Percentiles rank a stretch among this genome's conserved stretches.
These are phyloP conservation scores for Claviceps sorghi DNA, from an alignment of 2,329 filamentous ascomycete species.

Conservation along the genomic window DNA sequence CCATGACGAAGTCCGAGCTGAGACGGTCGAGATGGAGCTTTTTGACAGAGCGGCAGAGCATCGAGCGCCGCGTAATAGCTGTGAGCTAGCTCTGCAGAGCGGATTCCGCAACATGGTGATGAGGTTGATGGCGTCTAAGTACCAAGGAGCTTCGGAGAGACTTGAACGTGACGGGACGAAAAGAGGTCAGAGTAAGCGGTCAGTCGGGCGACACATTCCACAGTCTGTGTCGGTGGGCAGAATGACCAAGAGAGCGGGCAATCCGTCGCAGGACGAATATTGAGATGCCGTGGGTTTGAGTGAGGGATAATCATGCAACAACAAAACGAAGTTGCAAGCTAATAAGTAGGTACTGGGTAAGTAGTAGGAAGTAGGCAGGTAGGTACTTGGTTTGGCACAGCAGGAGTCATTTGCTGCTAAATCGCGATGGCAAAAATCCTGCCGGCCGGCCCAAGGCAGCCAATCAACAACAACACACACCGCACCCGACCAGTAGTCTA, in stretches of 20 bases:
- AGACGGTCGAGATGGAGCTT: slow-evolving; percentile 28
- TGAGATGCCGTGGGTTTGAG: slow-evolving; percentile 20
- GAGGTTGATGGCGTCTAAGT: slow-evolving; percentile 11
- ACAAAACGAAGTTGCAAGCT: slow-evolving; percentile 1
- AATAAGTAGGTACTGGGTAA: background rate
- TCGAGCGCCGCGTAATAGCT: slow-evolving; percentile 43
- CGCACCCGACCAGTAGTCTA: background rate
- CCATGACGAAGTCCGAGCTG: slow-evolving; percentile 27
- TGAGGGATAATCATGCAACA: slow-evolving; percentile 7
- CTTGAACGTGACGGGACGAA: slow-evolving; percentile 5
- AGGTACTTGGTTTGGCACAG: background rate
- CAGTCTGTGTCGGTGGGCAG: slow-evolving; percentile 17
- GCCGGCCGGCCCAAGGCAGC: background rate
- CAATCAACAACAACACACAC: background rate
- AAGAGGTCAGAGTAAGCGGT: slow-evolving; percentile 10
- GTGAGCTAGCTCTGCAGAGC: slow-evolving; percentile 48
- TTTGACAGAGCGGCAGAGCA: slow-evolving; percentile 25
- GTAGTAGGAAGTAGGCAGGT: background rate
- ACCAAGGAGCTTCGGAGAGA: slow-evolving; percentile 4
- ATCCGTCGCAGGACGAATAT: slow-evolving; percentile 12
- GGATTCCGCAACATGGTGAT: slow-evolving; percentile 56
- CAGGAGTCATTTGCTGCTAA: background rate
- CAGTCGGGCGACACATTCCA: slow-evolving; percentile 16
- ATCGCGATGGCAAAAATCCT: slow-evolving; percentile 4
- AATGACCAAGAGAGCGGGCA: background rate